Evolutionary conservation across 805 yeast genomes (phyloP), one percentile per base, ranked within the genome.

Genomic region (Saturnispora sekii): DNA sequence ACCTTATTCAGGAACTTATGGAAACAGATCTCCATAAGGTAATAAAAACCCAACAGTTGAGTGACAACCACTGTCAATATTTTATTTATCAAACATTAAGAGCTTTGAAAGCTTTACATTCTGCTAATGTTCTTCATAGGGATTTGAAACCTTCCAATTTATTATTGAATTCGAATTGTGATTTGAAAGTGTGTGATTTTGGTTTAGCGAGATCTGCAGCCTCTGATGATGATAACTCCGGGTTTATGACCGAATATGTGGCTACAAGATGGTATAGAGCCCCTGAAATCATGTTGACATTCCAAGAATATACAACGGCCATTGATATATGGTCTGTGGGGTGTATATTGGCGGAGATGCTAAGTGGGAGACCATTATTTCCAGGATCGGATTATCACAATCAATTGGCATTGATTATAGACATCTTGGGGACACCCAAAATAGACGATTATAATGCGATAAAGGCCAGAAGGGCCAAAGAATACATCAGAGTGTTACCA

Each of bases 231-330:
- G 81, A 79, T 57, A 80, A 79, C 58, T 74, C 77, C 49, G 87
- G 86, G 5, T 80, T 79, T 61, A 83, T 90, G 95, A 90, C 97
- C 2, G 97, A 90, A 63, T 90, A 90, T 60, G 97, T 90, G 37
- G 97, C 97, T 9, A 90, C 97, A 3, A 70, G 97, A 52, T 90
- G 97, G 97, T 90, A 90, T 63, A 72, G 97, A 46, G 97, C 97
- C 0, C 97, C 97, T 0, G 97, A 90, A 57, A 88, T 90, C 60
- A 90, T 90, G 97, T 72, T 90, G 41, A 87, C 96, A 11, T 87
- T 89, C 56, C 90, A 88, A 51, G 86, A 84, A 56, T 90, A 90
- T 66, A 84, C 96, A 21, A 84, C 90, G 33, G 96, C 96, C 32
- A 90, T 90, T 57, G 97, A 90, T 64, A 79, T 90, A 30, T 90